Evolutionary conservation across 2,329 filamentous ascomycete species (phyloP).

Genomic region (Exserohilum turcica): DNA sequence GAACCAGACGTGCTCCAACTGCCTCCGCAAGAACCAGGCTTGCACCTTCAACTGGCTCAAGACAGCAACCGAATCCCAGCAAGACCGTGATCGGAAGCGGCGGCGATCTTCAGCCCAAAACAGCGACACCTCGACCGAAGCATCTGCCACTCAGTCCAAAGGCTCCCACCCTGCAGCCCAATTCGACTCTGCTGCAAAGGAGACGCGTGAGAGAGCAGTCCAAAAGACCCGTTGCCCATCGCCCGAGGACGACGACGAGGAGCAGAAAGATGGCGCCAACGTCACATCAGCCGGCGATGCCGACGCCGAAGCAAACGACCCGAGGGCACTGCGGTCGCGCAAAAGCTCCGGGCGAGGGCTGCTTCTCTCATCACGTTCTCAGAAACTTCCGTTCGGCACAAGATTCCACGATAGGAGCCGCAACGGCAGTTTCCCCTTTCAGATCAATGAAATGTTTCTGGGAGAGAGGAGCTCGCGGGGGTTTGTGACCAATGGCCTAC

Average conservation of each 20-base stretch:
- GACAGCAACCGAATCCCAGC: constrained; percentile 17
- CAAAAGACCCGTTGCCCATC: neutral
- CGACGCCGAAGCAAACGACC: neutral
- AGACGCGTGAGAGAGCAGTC: neutral
- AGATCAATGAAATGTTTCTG: constrained; percentile 42
- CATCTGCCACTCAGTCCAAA: constrained; percentile 5
- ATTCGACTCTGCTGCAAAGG: neutral
- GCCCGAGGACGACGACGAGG: neutral
- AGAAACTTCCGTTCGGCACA: neutral
- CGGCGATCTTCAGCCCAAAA: constrained; percentile 15
- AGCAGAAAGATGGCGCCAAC: neutral
- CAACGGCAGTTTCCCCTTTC: constrained; percentile 19
- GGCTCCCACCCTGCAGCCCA: neutral
- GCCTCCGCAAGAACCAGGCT: constrained; percentile 50
- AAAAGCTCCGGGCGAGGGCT: neutral
- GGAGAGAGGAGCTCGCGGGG: constrained; percentile 2
- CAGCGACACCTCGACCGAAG: neutral
- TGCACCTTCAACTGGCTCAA: constrained; percentile 53
- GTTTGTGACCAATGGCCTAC: constrained; percentile 50
- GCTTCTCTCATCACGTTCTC: neutral
- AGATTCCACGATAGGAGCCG: neutral
- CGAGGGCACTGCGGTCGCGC: neutral
- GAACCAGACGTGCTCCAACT: constrained; percentile 47
- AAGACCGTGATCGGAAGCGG: constrained; percentile 1
- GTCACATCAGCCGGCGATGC: neutral